Evolutionary conservation across 148 eudicot species (phyloP).

Genomic region (Rhododendron kiyosumense): DNA sequence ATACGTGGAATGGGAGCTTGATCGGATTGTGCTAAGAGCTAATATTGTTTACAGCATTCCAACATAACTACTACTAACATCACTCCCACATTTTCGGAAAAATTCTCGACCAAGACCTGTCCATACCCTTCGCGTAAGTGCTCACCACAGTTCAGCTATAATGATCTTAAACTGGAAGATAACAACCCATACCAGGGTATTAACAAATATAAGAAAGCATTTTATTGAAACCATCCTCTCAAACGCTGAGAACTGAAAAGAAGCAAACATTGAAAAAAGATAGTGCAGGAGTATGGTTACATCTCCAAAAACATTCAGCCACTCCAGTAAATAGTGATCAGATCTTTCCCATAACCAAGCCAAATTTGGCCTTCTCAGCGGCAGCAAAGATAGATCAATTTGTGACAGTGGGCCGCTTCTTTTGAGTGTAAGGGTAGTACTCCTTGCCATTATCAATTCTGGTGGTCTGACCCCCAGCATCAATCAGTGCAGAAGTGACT

Average conservation of each 20-base stretch:
- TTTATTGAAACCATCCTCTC: neutral
- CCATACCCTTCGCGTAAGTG: neutral
- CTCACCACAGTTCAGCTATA: neutral
- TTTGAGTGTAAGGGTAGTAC: constrained; percentile 61
- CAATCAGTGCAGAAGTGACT: constrained; percentile 67
- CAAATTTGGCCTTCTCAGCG: constrained; percentile 9
- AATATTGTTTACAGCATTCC: neutral
- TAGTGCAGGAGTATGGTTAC: constrained; percentile 9
- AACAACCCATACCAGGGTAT: neutral
- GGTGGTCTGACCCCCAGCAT: constrained; percentile 73
- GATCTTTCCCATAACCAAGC: neutral
- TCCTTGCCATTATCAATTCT: constrained; percentile 50
- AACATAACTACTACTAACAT: neutral
- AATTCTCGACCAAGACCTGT: neutral
- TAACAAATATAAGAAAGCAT: neutral
- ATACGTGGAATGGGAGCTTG: neutral
- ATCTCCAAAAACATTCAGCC: constrained; percentile 14
- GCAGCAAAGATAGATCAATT: constrained; percentile 24
- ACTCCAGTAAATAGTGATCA: neutral
- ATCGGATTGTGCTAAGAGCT: neutral
- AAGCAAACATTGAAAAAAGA: neutral
- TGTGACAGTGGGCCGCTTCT: constrained; percentile 53
- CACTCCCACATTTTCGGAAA: neutral
- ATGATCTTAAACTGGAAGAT: neutral
- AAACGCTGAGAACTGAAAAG: constrained; percentile 1